phyloP scores from a whole-genome alignment of 2,329 filamentous ascomycete species.

The Curvularia lunata region DNA sequence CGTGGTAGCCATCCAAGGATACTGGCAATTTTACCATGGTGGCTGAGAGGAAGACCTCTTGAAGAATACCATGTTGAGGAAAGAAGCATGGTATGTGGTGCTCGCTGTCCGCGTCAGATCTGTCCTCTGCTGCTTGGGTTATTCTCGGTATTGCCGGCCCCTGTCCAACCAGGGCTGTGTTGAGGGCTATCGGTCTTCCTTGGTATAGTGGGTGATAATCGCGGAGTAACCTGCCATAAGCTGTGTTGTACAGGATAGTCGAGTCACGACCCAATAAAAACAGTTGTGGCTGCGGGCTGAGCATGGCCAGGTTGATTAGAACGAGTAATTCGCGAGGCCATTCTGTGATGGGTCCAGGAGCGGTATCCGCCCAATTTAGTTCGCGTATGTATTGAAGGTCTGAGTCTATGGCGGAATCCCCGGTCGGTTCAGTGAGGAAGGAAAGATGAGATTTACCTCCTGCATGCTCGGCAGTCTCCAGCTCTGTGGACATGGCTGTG shows the following conservation, averaged over 20 bases:
- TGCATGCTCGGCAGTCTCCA: background rate
- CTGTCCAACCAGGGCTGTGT: slow-evolving; percentile 6
- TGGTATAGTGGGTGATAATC: slow-evolving; percentile 7
- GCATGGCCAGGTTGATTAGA: slow-evolving; percentile 6
- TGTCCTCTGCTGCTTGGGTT: background rate
- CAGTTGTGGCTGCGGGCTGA: slow-evolving; percentile 6
- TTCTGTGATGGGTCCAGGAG: slow-evolving; percentile 5
- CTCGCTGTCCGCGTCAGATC: background rate
- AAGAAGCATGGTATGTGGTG: slow-evolving; percentile 5
- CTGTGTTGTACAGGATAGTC: slow-evolving; percentile 8
- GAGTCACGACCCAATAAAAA: slow-evolving; percentile 6
- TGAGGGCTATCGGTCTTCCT: slow-evolving; percentile 5
- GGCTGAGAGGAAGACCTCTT: slow-evolving; percentile 8
- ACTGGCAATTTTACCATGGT: slow-evolving; percentile 6
- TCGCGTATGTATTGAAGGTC: slow-evolving; percentile 6
- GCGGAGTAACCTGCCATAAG: slow-evolving; percentile 7
- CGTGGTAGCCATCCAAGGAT: slow-evolving; percentile 4
- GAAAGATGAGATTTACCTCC: slow-evolving; percentile 4
- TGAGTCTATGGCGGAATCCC: slow-evolving; percentile 5
- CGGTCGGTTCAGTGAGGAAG: slow-evolving; percentile 6
- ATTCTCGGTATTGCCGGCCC: slow-evolving; percentile 2
- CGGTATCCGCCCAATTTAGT: slow-evolving; percentile 6
- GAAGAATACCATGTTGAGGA: slow-evolving; percentile 1
- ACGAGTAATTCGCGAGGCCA: slow-evolving; percentile 10
- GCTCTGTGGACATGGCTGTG: slow-evolving; percentile 3